Conservation (phyloP, 768 basidiomycete species). For the Antrodiella citrinella region DNA sequence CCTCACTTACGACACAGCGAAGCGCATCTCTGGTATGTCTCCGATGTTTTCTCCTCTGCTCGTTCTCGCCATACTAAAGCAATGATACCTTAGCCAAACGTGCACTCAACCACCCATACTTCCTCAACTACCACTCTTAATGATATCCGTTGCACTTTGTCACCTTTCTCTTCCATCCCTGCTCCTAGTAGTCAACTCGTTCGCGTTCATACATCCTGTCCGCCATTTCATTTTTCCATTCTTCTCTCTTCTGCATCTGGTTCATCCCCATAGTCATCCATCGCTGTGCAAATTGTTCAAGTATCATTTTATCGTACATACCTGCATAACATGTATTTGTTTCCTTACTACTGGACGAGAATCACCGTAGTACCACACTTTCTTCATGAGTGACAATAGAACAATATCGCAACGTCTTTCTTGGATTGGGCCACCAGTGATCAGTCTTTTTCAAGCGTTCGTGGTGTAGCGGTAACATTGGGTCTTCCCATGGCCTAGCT, state of each 20-base stretch:
- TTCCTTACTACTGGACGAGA: too few species aligned
- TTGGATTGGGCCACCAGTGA: background rate
- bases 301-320: constrained; percentile 1
- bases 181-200: background rate
- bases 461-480: constrained; percentile 84
- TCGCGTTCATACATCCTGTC: background rate
- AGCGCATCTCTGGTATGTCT: constrained; percentile 80
- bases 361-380: too few species aligned
- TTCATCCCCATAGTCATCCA: background rate
- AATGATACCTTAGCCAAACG: constrained; percentile 41
- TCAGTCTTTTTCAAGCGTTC: constrained; percentile 13
- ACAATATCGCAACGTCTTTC: background rate
- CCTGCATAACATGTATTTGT: background rate
- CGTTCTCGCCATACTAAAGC: background rate
- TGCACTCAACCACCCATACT: constrained; percentile 41
- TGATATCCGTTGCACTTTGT: background rate
- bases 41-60: background rate
- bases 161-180: background rate
- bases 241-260: background rate
- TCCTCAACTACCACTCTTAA: constrained; percentile 36
- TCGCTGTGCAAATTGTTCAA: background rate
- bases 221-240: background rate
- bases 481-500: constrained; percentile 73
- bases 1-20: constrained; percentile 81
- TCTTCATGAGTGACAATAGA: background rate